Evolutionary conservation across 2,329 filamentous ascomycete genomes (phyloP), one percentile per base, ranked within the genome.

Genomic region (Apiospora arundinis): DNA sequence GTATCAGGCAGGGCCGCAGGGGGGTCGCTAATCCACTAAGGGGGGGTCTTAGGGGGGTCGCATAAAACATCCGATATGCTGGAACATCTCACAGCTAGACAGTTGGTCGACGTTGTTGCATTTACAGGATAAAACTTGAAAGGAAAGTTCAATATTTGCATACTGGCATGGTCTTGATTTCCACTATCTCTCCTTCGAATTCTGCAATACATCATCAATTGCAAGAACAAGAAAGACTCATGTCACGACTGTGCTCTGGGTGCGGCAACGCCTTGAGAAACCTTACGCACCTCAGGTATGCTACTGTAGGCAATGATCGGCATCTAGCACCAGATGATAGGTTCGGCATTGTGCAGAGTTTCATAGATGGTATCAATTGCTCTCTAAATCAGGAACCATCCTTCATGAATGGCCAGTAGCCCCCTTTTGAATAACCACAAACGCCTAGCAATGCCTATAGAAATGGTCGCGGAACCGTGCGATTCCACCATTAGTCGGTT

Each of bases 361-460:
- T 63, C 28, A 63, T 63, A 63, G 56, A 63, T 63, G 56, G 56
- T 63, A 63, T 63, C 56, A 63, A 63, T 63, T 63, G 32, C 56
- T 63, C 56, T 63, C 32, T 63, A 63, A 63, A 63, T 63, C 56
- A 40, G 18, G 18, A 40, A n/a, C 32, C 56, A 63, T 63, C 56
- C 56, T n/a, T 63, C 21, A 2, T 40, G 32, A 12, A 63, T 40
- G 56, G 21, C n/a, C 21, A 32, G 8, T 63, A n/a, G 56, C 56
- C 56, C 52, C 52, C 18, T 21, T 63, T 63, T 63, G n/a, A 32
- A 63, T 63, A 63, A 63, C 56, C 56, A 23, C 56, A 18, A 63
- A 63, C 56, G 56, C 56, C 56, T 63, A 63, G 56, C 56, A 63
- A 63, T 63, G 56, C 56, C 56, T 63, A 40, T 63, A 63, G 56